Conservation (phyloP, 768 basidiomycete genomes). For the Galerina marginata region DNA sequence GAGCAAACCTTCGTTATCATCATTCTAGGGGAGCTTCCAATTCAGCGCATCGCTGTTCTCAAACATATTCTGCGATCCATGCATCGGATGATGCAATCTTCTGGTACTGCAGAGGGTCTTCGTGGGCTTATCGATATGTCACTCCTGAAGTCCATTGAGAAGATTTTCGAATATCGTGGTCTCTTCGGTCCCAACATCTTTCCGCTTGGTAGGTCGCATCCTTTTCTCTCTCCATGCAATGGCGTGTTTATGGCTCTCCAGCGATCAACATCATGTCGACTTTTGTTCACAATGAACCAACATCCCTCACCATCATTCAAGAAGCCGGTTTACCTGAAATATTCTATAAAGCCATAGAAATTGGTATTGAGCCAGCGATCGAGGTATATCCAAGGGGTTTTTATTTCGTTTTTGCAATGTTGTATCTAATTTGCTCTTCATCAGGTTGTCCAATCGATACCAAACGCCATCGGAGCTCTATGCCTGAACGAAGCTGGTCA, state of each 20-base stretch:
- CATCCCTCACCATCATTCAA: conserved; percentile 90
- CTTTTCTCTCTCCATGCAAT: neutral
- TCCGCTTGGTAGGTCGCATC: conserved; percentile 66
- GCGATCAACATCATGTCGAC: conserved; percentile 96
- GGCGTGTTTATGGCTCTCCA: conserved; percentile 30
- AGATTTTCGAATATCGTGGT: conserved; percentile 80
- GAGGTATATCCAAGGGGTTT: conserved; percentile 58
- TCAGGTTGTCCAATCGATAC: conserved; percentile 90
- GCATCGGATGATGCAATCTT: conserved; percentile 97
- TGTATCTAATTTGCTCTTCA: neutral
- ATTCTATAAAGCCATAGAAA: conserved; percentile 87
- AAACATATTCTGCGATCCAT: conserved; percentile 91
- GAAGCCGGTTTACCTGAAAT: conserved; percentile 88
- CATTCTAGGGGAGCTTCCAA: conserved; percentile 68
- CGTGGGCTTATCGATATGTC: conserved; percentile 93
- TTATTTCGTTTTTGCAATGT: neutral
- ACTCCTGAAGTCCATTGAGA: conserved; percentile 83
- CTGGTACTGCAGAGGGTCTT: conserved; percentile 92
- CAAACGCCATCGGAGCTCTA: conserved; percentile 94
- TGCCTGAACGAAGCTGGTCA: conserved; percentile 93
- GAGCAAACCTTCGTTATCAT: conserved; percentile 1
- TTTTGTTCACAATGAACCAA: conserved; percentile 98
- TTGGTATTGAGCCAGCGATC: conserved; percentile 82
- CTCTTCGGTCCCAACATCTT: conserved; percentile 89
- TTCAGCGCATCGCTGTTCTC: conserved; percentile 78